Evolutionary conservation across 805 yeast genomes (phyloP), one percentile per base, ranked within the genome.

Genomic region (Yamadazyma sp.): DNA sequence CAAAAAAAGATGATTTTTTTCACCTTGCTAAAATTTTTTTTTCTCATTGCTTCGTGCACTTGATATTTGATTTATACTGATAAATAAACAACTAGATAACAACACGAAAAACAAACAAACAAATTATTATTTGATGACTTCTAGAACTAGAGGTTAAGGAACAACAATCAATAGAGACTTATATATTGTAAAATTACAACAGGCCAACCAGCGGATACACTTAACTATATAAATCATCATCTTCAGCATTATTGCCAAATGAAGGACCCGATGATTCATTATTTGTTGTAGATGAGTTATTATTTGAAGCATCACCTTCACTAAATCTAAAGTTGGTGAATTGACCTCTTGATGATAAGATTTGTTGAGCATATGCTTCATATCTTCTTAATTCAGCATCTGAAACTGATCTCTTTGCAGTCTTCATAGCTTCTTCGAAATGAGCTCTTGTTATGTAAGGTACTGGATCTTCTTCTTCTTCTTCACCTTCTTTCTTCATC

Each of bases 361-460:
- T 74, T 68, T 91, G 96, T 66, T 91, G 96, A 33, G 96, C 95
- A 56, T 91, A 93, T 6, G 98, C 94, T 70, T 93, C 98, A 62
- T 93, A 93, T 68, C 98, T 89, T 69, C 99, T 93, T 56, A 93
- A 76, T 67, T 93, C 98, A 24, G 96, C 86, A 56, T 94, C 98
- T 26, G 94, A 82, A 31, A 93, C 99, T 38, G 97, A 89, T 54
- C 98, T 85, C 66, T 88, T 84, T 35, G 98, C 99, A 1, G 98
- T 88, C 80, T 91, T 89, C 99, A 93, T 93, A 30, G 99, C 99
- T 73, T 93, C 98, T 66, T 93, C 96, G 53, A 93, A 88, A 62
- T 93, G 99, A 34, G 82, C 82, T 58, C 83, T 85, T 20, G 96
- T 86, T 54, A 93, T 91, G 62, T 65, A 93, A 55, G 99, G 98